Conservation (phyloP, 169 alveolate genomes). For the Cryptosporidium parvum region DNA sequence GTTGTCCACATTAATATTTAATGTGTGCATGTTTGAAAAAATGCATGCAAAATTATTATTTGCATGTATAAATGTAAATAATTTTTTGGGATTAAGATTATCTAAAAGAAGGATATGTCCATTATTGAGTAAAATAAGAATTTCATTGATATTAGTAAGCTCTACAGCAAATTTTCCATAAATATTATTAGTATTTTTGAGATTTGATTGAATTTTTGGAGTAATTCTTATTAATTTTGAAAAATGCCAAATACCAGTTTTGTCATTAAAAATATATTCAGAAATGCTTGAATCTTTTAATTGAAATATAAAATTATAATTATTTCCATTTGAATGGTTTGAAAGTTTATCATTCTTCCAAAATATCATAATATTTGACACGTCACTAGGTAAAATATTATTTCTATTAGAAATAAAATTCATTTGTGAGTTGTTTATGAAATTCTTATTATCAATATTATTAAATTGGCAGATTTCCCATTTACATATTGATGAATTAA, state of each 20-base stretch:
- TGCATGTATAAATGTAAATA: slow-evolving; percentile 15
- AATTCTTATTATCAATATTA: not conserved
- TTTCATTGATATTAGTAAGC: not conserved
- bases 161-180: slow-evolving; percentile 11
- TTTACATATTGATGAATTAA: slow-evolving; percentile 14
- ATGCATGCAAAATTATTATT: slow-evolving; percentile 27
- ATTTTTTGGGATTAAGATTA: slow-evolving; percentile 10
- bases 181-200: not conserved
- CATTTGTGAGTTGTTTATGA: not conserved
- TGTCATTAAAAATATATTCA: slow-evolving; percentile 11
- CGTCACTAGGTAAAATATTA: not conserved
- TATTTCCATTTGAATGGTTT: not conserved
- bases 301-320: not conserved
- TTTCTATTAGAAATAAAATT: not conserved
- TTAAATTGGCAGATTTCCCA: not conserved
- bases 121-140: slow-evolving; percentile 37
- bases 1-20: slow-evolving; percentile 19
- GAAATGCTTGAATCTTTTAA: slow-evolving; percentile 17
- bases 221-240: not conserved
- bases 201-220: not conserved
- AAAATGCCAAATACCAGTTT: slow-evolving; percentile 24
- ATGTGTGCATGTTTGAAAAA: not conserved
- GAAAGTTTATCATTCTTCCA: slow-evolving; percentile 14
- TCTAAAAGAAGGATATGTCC: not conserved
- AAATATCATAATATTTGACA: not conserved